phyloP scores from a whole-genome alignment of 176 grass and related monocot species.

The Phoenix roebelenii region DNA sequence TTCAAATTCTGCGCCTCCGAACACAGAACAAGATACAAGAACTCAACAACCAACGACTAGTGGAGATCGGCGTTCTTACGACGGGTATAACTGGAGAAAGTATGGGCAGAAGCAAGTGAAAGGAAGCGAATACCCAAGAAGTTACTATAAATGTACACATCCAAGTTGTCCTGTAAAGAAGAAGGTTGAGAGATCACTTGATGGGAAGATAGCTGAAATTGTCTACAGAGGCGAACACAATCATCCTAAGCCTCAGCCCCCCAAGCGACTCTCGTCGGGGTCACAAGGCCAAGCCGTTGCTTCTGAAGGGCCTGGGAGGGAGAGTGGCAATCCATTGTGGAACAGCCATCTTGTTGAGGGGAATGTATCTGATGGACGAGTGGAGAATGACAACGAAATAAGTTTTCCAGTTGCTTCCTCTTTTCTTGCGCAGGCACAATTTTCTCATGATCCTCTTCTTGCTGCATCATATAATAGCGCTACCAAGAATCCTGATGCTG shows the following conservation, averaged over 20 bases:
- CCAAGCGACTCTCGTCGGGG: neutral
- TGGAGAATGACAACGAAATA: too few relatives aligned
- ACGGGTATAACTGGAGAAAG: constrained; percentile 62
- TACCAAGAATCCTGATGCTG: neutral
- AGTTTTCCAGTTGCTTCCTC: too few relatives aligned
- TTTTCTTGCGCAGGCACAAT: too few relatives aligned
- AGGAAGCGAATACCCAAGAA: constrained; percentile 43
- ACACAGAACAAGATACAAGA: constrained; percentile 1
- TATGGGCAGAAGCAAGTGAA: constrained; percentile 70
- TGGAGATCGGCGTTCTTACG: constrained; percentile 10
- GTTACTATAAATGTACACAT: constrained; percentile 65
- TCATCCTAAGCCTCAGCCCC: constrained; percentile 35
- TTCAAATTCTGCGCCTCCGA: neutral
- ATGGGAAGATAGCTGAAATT: constrained; percentile 40
- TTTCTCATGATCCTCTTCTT: neutral
- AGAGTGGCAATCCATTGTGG: constrained; percentile 1
- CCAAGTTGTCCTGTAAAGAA: constrained; percentile 50
- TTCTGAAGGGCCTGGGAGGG: neutral
- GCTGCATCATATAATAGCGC: neutral
- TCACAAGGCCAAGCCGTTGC: neutral
- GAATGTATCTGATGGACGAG: too few relatives aligned
- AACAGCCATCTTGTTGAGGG: too few relatives aligned
- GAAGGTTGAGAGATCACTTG: constrained; percentile 42
- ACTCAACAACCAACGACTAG: neutral
- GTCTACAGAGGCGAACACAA: constrained; percentile 47